Evolutionary conservation across 2,329 filamentous ascomycete species (phyloP).

Genomic region (Botryotinia globosa): DNA sequence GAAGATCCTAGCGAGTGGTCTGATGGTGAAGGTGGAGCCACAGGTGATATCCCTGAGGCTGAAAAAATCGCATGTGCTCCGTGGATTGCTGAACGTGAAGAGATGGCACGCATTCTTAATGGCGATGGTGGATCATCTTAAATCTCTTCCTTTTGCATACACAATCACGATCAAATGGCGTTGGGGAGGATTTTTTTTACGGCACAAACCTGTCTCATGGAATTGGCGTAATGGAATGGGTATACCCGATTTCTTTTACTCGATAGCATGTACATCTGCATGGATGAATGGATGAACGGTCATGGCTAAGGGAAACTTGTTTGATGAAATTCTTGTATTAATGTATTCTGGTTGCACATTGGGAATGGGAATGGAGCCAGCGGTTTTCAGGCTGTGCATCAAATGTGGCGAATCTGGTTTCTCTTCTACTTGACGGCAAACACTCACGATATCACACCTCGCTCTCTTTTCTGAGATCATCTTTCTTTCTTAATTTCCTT

Average conservation of each 20-base stretch:
- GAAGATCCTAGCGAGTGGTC: constrained; percentile 56
- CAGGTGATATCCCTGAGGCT: constrained; percentile 47
- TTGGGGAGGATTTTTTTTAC: constrained; percentile 2
- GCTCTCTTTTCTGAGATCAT: not conserved
- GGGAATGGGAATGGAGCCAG: constrained; percentile 1
- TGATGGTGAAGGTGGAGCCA: constrained; percentile 59
- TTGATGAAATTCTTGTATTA: constrained; percentile 14
- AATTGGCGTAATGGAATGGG: constrained; percentile 11
- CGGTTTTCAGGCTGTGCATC: not conserved
- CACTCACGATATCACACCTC: constrained; percentile 4
- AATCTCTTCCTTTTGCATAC: not conserved
- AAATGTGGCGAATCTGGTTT: not conserved
- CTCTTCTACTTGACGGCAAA: not conserved
- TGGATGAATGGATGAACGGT: not conserved
- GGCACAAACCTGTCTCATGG: constrained; percentile 1
- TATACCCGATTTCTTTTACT: constrained; percentile 16
- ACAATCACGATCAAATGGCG: constrained; percentile 2
- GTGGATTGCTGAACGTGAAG: constrained; percentile 8
- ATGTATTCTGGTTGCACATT: not conserved
- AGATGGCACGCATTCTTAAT: constrained; percentile 11
- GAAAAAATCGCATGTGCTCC: constrained; percentile 26
- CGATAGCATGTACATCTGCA: constrained; percentile 6
- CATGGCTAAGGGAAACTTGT: constrained; percentile 1
- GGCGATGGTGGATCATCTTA: not conserved
- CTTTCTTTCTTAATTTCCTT: not conserved